Percentiles rank a stretch among this genome's conserved stretches.
Evolutionary conservation across 192 early-diverging fungal species (phyloP).

Genomic region (Backusella circina): DNA sequence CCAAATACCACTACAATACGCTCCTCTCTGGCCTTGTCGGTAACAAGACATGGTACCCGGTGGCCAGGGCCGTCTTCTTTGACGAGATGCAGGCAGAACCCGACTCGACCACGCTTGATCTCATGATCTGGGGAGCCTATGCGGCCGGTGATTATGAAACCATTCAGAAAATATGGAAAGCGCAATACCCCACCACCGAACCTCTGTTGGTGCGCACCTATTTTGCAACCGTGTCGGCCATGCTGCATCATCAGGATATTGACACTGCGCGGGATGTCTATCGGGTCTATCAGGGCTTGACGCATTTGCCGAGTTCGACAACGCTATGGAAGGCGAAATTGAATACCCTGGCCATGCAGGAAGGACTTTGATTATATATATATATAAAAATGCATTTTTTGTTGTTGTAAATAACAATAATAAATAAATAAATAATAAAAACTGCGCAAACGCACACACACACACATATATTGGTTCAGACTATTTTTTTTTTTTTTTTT

Average conservation of each 20-base stretch:
- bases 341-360: not conserved
- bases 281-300: not conserved
- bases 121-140: conserved; percentile 16
- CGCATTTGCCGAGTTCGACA: not conserved
- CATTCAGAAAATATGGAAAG: not conserved
- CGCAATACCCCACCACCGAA: not conserved
- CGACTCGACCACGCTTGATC: conserved; percentile 11
- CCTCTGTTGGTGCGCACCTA: conserved; percentile 7
- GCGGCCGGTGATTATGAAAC: conserved; percentile 2
- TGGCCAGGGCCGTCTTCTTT: conserved; percentile 15
- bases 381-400: not conserved
- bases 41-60: conserved; percentile 5
- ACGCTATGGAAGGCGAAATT: conserved; percentile 4
- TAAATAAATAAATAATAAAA: not conserved
- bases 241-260: not conserved
- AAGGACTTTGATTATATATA: not conserved
- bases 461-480: not conserved
- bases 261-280: not conserved
- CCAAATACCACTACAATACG: conserved; percentile 19
- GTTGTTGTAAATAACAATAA: not conserved
- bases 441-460: not conserved
- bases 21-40: not conserved
- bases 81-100: conserved; percentile 3
- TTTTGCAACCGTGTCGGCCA: not conserved
- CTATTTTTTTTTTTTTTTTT: not conserved